Evolutionary conservation across 768 basidiomycete species (phyloP).

Genomic region (Kwoniella shandongensis): DNA sequence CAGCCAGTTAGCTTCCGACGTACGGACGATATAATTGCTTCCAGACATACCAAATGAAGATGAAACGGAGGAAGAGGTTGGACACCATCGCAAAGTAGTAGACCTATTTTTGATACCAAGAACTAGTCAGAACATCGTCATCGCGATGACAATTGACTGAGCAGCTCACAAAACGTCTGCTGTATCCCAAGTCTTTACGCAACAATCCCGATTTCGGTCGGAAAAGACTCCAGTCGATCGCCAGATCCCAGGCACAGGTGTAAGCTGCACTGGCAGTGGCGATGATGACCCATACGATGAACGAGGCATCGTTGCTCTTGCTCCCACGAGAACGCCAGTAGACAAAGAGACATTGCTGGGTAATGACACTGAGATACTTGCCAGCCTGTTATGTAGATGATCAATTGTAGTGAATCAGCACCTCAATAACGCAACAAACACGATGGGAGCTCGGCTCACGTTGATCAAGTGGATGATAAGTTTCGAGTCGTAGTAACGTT

Average conservation of each 20-base stretch:
- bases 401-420: neutral
- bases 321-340: constrained; percentile 69
- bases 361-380: constrained; percentile 72
- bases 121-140: neutral
- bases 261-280: constrained; percentile 69
- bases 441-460: no score
- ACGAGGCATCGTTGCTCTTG: constrained; percentile 56
- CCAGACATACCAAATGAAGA: constrained; percentile 63
- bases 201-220: constrained; percentile 64
- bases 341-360: constrained; percentile 68
- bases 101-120: constrained; percentile 15
- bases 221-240: constrained; percentile 90
- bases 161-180: constrained; percentile 52
- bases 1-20: neutral
- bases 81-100: constrained; percentile 59
- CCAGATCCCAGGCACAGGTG: constrained; percentile 74
- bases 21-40: neutral
- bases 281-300: constrained; percentile 69
- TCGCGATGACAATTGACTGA: neutral
- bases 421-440: no score
- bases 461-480: constrained; percentile 80
- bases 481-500: constrained; percentile 77
- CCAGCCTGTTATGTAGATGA: constrained; percentile 63
- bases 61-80: constrained; percentile 74
- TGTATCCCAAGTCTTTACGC: constrained; percentile 73